Evolutionary conservation across 106 monocot species (phyloP), one percentile per base, ranked within the genome.

Genomic region (Dioscorea alata): DNA sequence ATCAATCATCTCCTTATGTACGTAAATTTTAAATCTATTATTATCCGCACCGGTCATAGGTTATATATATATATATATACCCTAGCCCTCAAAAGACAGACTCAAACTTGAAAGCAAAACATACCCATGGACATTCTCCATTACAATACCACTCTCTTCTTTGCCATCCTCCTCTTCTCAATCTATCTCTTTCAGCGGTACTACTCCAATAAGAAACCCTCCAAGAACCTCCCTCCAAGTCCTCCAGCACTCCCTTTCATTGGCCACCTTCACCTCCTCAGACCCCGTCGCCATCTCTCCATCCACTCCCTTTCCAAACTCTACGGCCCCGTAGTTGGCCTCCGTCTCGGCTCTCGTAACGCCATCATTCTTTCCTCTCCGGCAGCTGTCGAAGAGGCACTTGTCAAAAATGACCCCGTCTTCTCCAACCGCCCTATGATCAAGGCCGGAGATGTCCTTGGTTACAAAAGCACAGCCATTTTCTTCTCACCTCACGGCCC

Each of bases 281-380:
- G 57, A 22, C 13, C 4, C 25, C 73, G 22, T 3, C 48, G 61
- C 34, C 69, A 75, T 71, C 49, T 48, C 16, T 56, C 71, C 10
- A 21, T 80, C 49, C 31, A 69, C 19, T 4, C 70, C 20, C 9
- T 80, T 23, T 54, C 75, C 33, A 5, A 56, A 12, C 18, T 6
- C 59, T 49, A 80, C 80, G 80, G 80, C 28, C 75, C 74, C 33
- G 33, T 80, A 23, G n/a, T 75, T 19, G 31, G 51, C 70, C 75
- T 80, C 80, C 74, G 69, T 59, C 65, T 80, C 58, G 80, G 80
- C 60, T 0, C 21, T 56, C 66, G 64, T 8, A 23, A 23, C 13
- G 20, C 67, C 54, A 14, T 80, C 69, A 70, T 75, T 2, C 66
- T 49, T 7, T 75, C 71, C 13, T 70, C 75, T n/a, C 49, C 66